Percentiles rank a stretch among this genome's conserved stretches.
Conservation (phyloP, 1,139 yeast species). For the Geotrichum phurueaensis region DNA sequence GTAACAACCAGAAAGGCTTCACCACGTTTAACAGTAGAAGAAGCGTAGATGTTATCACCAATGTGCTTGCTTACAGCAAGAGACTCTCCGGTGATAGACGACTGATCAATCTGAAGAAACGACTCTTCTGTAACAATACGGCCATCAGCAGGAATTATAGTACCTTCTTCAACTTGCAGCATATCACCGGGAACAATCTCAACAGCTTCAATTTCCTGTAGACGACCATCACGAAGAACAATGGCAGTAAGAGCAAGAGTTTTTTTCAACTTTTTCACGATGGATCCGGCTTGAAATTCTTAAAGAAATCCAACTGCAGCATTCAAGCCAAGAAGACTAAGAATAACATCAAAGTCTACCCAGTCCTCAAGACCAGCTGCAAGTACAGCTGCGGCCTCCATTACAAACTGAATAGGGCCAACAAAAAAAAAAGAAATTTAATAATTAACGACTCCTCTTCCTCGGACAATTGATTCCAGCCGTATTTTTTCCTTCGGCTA, state of each 20-base stretch:
- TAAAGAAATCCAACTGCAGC: slow-evolving; percentile 95
- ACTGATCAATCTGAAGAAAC: slow-evolving; percentile 91
- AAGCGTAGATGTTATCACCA: slow-evolving; percentile 87
- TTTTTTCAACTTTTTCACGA: slow-evolving; percentile 42
- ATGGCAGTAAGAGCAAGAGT: slow-evolving; percentile 47
- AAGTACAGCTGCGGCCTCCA: slow-evolving; percentile 95
- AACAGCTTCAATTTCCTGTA: slow-evolving; percentile 55
- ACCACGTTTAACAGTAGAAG: slow-evolving; percentile 96
- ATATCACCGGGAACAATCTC: slow-evolving; percentile 81
- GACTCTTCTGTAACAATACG: slow-evolving; percentile 83
- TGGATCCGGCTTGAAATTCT: slow-evolving; percentile 64
- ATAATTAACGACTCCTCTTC: slow-evolving; percentile 77
- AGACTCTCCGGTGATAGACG: slow-evolving; percentile 98
- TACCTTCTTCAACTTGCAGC: slow-evolving; percentile 72
- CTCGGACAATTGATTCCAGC: slow-evolving; percentile 92
- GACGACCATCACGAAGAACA: slow-evolving; percentile 61
- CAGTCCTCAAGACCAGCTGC: slow-evolving; percentile 98
- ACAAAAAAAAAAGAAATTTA: slow-evolving; percentile 89
- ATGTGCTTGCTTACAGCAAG: slow-evolving; percentile 88
- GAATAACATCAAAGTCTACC: slow-evolving; percentile 98
- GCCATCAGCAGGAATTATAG: slow-evolving; percentile 87
- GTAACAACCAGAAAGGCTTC: slow-evolving; percentile 93
- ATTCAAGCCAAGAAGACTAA: slow-evolving; percentile 80
- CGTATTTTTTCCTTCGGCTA: slow-evolving; percentile 89
- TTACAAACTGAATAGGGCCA: slow-evolving; percentile 98